Evolutionary conservation across 768 basidiomycete genomes (phyloP).

Genomic region (Hypholoma fasciculare): DNA sequence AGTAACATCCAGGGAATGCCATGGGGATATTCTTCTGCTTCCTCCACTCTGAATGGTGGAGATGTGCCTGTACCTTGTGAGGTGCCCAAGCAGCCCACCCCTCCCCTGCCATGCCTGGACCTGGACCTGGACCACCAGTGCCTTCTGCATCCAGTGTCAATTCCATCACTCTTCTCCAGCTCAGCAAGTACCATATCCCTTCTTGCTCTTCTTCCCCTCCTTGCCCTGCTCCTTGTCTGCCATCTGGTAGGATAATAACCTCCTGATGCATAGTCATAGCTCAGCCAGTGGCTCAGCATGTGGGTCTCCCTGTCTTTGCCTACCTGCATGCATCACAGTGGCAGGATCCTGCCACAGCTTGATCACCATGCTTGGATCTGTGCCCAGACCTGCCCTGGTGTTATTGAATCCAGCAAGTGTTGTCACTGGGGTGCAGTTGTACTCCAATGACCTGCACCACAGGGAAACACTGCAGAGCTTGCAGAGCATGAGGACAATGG

Average conservation of each 20-base stretch:
- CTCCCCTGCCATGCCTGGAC: too few relatives aligned
- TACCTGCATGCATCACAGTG: neutral
- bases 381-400: conserved; percentile 2
- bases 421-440: conserved; percentile 7
- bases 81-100: too few relatives aligned
- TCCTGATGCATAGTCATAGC: conserved; percentile 84
- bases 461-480: conserved; percentile 62
- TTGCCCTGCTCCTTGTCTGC: conserved; percentile 63
- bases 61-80: too few relatives aligned
- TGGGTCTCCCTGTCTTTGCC: conserved; percentile 3
- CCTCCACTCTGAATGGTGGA: too few relatives aligned
- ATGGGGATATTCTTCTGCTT: too few relatives aligned
- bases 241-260: conserved; percentile 87
- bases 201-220: conserved; percentile 45
- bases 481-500: conserved; percentile 81
- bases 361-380: conserved; percentile 24
- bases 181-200: conserved; percentile 56
- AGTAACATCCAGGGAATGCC: too few relatives aligned
- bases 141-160: too few relatives aligned
- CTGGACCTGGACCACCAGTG: neutral
- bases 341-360: conserved; percentile 66
- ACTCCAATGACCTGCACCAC: conserved; percentile 16
- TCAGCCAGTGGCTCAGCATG: conserved; percentile 59
- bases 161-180: too few relatives aligned
- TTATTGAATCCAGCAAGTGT: conserved; percentile 4